Conservation (phyloP, 495 filamentous ascomycete species). For the Penicillium dipodomyicola region DNA sequence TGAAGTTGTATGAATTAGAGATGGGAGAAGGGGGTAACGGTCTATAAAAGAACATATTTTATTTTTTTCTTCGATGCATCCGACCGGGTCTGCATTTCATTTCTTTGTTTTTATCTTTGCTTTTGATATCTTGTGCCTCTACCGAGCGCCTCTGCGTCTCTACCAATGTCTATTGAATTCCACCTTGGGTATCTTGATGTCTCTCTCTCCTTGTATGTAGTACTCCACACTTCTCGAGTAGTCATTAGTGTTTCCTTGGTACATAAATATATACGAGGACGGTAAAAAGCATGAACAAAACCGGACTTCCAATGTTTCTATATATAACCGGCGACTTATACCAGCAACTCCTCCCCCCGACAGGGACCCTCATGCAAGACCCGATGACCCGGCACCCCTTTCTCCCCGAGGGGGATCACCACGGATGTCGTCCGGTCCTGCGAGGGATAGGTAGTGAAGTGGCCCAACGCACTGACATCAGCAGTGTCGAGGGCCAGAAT, state of each 20-base stretch:
- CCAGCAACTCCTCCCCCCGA: conserved; percentile 23
- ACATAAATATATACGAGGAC: too few species aligned
- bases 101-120: conserved; percentile 5
- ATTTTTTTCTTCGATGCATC: conserved; percentile 15
- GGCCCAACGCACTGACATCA: conserved; percentile 46
- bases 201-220: too few species aligned
- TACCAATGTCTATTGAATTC: conserved; percentile 7
- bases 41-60: conserved; percentile 18
- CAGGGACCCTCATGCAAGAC: conserved; percentile 45
- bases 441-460: conserved; percentile 49
- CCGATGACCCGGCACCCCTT: conserved; percentile 39
- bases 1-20: conserved; percentile 22
- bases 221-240: too few species aligned
- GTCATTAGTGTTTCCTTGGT: too few species aligned
- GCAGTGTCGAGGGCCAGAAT: conserved; percentile 51
- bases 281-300: too few species aligned
- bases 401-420: conserved; percentile 40
- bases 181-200: not conserved
- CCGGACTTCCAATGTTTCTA: too few species aligned
- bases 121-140: conserved; percentile 15
- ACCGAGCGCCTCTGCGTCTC: conserved; percentile 14
- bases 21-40: conserved; percentile 15
- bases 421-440: conserved; percentile 39
- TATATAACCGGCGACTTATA: not conserved
- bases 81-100: conserved; percentile 11